Base-by-base conservation (phyloP, 2,329 filamentous ascomycete genomes). In the Thermoascus crustaceus region DNA sequence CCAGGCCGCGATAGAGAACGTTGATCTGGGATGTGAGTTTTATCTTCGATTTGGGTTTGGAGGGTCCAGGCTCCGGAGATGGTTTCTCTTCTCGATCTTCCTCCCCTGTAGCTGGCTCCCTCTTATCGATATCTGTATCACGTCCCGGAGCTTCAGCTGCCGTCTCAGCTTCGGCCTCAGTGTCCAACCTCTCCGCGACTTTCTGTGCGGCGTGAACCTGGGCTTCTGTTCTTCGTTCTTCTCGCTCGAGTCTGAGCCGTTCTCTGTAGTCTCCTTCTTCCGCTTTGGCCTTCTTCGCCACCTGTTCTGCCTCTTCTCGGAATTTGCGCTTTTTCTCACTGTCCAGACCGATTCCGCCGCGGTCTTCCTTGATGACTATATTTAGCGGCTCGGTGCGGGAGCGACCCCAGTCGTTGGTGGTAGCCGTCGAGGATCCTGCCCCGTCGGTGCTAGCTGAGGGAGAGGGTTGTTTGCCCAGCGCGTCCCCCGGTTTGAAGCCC, bases 301-400 rank as follows among this genome's bases (percentile, higher is more conserved):
- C 54, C 21, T 61, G 58, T 44, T 73, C 75, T 4, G 72, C 73
- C 35, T 76, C 74, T 57, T 86, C 81, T 27, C 74, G 64, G 14
- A 74, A 62, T 53, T 82, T 88, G 45, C 85, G 72, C 67, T 94
- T 94, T 64, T 80, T 80, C 58, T 91, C 86, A 4, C 73, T 78
- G 44, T 91, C 85, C 49, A 89, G 63, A 0, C 91, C 89, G 45
- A 96, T 86, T 1, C 89, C 91, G 10, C 78, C 80, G 2, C 83
- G 73, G 50, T 82, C 82, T 34, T 87, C 82, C 57, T 91, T 93
- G 53, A 93, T 63, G 39, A 72, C 71, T 32, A 94, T 69, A 21
- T 75, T 70, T 39, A 98, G 76, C 0, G 91, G 91, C 56, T 93
- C 85, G 2, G 75, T 69, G 24, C 72, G 63, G 4, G 66, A 65